phyloP scores from a whole-genome alignment of 2,329 filamentous ascomycete genomes.

The Aschersonia sp. region DNA sequence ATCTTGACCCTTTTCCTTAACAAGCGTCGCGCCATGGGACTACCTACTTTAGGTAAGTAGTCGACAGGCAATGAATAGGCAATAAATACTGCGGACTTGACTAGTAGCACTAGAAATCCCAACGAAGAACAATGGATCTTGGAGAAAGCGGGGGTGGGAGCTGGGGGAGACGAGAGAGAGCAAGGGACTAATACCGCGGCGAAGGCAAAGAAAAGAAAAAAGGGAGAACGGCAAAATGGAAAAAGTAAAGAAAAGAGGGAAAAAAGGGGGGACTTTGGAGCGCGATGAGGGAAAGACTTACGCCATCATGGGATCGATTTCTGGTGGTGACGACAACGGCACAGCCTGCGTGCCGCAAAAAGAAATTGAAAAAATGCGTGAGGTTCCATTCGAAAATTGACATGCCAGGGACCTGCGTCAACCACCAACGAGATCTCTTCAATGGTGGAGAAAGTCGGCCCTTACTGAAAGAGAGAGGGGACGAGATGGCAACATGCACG shows the following conservation, averaged over 20 bases:
- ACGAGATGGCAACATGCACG: background rate
- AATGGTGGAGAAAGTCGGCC: background rate
- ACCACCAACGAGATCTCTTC: background rate
- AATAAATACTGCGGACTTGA: too few species aligned
- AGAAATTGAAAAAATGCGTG: background rate
- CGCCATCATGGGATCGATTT: background rate
- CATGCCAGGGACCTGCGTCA: background rate
- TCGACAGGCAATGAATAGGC: too few species aligned
- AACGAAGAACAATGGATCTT: too few species aligned
- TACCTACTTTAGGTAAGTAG: too few species aligned
- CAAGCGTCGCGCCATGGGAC: too few species aligned
- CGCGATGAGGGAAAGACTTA: background rate
- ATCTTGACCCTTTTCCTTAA: background rate
- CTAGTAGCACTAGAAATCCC: too few species aligned
- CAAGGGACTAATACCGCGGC: too few species aligned
- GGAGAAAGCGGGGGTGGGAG: too few species aligned
- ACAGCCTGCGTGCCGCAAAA: background rate
- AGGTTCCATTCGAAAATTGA: background rate
- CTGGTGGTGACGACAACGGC: background rate
- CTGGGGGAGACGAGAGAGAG: too few species aligned
- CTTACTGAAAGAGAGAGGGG: background rate
- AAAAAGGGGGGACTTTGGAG: background rate
- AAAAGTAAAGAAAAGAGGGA: background rate
- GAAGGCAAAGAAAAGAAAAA: too few species aligned
- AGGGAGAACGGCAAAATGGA: too few species aligned